phyloP scores from a whole-genome alignment of 1,284 basidiomycete genomes.

The Ceratobasidium sp. region DNA sequence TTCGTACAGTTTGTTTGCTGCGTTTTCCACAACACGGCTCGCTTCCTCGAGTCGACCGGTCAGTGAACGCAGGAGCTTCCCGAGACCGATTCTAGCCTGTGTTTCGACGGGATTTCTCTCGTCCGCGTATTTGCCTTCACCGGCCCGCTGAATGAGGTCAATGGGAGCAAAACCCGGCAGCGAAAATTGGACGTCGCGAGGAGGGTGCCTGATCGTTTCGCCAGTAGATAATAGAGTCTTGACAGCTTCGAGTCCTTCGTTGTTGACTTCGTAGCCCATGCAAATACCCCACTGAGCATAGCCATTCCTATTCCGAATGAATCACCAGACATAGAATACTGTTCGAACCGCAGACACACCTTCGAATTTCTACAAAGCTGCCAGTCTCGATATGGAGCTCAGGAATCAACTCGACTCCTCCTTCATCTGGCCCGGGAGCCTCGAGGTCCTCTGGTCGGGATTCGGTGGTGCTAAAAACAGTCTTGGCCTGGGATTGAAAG shows the following conservation, averaged over 20 bases:
- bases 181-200: conserved; percentile 49
- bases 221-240: conserved; percentile 58
- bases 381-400: conserved; percentile 51
- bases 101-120: conserved; percentile 51
- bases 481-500: conserved; percentile 9
- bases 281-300: conserved; percentile 57
- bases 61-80: conserved; percentile 61
- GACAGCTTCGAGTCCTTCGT: conserved; percentile 51
- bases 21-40: conserved; percentile 50
- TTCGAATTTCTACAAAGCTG: conserved; percentile 66
- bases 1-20: conserved; percentile 55
- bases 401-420: not conserved
- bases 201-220: conserved; percentile 58
- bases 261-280: conserved; percentile 52
- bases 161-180: conserved; percentile 61
- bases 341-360: conserved; percentile 54
- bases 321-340: conserved; percentile 23
- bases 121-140: conserved; percentile 47
- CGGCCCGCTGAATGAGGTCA: conserved; percentile 61
- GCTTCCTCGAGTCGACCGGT: conserved; percentile 56
- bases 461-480: conserved; percentile 2
- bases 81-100: conserved; percentile 65
- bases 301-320: conserved; percentile 55
- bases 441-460: conserved; percentile 6
- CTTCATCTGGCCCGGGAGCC: not conserved